Conservation (phyloP, 306 rosid species). For the Mimosa pudica region DNA sequence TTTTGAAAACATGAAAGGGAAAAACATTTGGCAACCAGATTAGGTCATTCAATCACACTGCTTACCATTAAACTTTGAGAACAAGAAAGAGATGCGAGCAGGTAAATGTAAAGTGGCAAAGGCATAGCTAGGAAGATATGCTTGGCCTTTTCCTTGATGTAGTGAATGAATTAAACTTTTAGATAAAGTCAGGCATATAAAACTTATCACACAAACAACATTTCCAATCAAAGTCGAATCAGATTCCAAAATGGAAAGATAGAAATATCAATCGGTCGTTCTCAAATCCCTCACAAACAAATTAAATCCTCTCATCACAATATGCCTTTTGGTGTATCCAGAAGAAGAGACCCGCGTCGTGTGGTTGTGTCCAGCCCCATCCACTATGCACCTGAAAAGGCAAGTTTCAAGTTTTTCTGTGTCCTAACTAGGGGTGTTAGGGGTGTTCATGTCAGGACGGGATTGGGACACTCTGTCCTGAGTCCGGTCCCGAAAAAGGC, state of each 20-base stretch:
- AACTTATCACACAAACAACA: background rate
- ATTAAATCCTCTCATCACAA: background rate
- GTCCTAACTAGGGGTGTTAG: background rate
- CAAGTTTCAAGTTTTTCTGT: constrained; percentile 29
- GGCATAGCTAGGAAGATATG: background rate
- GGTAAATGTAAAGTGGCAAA: background rate
- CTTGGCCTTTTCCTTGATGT: background rate
- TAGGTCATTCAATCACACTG: background rate
- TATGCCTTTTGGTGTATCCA: constrained; percentile 23
- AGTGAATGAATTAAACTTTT: constrained; percentile 19
- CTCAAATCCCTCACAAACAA: constrained; percentile 27
- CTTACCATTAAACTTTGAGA: background rate
- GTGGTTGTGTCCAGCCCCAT: constrained; percentile 24
- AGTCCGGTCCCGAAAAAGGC: too few relatives aligned
- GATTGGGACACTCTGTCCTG: too few relatives aligned
- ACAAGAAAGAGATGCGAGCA: constrained; percentile 7
- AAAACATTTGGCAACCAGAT: background rate
- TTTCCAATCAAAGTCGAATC: constrained; percentile 29
- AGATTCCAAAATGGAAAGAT: constrained; percentile 42
- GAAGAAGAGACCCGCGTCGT: constrained; percentile 23
- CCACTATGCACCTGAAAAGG: constrained; percentile 46
- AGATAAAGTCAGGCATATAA: constrained; percentile 43
- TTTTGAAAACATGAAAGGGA: background rate
- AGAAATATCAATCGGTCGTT: constrained; percentile 15
- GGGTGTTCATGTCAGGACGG: too few relatives aligned